A percentile compares a stretch with the other conserved stretches of the same genome.
Evolutionary conservation across 306 rosid genomes (phyloP).

Genomic region (Amphicarpaea edgeworthii): DNA sequence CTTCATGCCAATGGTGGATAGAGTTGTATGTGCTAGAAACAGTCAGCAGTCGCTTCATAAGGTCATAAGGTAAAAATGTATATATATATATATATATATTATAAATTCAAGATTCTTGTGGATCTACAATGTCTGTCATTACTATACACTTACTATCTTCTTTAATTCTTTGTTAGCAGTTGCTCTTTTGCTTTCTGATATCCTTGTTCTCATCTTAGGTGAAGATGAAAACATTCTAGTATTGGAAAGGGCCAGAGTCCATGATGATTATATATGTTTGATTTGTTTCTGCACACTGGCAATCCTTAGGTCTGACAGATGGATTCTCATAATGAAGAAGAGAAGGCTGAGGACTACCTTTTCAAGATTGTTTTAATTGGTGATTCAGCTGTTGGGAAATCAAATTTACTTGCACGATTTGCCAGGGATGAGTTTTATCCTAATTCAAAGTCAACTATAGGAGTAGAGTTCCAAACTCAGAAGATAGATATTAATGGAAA

Average conservation of each 20-base stretch:
- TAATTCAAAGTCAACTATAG: conserved; percentile 91
- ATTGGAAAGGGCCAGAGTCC: conserved; percentile 46
- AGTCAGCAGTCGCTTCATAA: conserved; percentile 35
- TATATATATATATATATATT: conserved; percentile 53
- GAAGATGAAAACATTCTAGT: conserved; percentile 52
- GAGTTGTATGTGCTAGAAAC: conserved; percentile 36
- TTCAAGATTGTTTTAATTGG: conserved; percentile 92
- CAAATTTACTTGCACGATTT: conserved; percentile 90
- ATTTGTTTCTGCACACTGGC: conserved; percentile 56
- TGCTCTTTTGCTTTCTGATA: conserved; percentile 50
- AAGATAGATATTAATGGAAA: conserved; percentile 82
- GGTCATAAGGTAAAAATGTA: too few relatives aligned
- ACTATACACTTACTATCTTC: conserved; percentile 49
- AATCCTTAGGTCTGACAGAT: conserved; percentile 57
- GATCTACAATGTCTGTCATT: conserved; percentile 28
- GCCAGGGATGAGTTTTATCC: conserved; percentile 95
- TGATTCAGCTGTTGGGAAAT: conserved; percentile 94
- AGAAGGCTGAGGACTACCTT: conserved; percentile 91
- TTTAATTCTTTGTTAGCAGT: conserved; percentile 41
- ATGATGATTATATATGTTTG: conserved; percentile 51
- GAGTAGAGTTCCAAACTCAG: conserved; percentile 94
- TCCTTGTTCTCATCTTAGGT: conserved; percentile 52
- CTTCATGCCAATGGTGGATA: conserved; percentile 51
- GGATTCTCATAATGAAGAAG: conserved; percentile 72
- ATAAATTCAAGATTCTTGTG: conserved; percentile 47